A percentile compares a stretch with the other conserved stretches of the same genome.
phyloP scores from a whole-genome alignment of 768 basidiomycete species.

The Hygrocybe coccinea region DNA sequence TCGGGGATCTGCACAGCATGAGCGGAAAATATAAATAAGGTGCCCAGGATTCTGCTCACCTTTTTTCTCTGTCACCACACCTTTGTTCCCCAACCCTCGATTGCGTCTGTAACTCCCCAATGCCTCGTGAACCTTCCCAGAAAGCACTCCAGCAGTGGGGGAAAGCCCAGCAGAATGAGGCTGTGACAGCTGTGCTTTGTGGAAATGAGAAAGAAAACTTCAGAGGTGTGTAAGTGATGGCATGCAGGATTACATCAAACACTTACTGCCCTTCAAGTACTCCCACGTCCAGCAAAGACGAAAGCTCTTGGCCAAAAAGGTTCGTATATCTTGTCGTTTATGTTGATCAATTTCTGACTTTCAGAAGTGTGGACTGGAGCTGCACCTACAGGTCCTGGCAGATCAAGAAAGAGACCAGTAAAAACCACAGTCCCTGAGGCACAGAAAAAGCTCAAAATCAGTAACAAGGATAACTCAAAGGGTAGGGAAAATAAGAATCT shows the following conservation, averaged over 20 bases:
- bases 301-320: not conserved
- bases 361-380: not conserved
- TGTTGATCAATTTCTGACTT: not conserved
- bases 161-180: not conserved
- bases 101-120: not conserved
- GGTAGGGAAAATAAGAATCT: not conserved
- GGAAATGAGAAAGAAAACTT: not conserved
- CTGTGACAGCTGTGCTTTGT: not conserved
- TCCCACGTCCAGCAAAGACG: not conserved
- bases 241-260: not conserved
- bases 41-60: no score
- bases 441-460: not conserved
- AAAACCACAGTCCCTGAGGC: not conserved
- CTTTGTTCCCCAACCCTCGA: no score
- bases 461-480: not conserved
- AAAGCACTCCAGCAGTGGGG: not conserved
- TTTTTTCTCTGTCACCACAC: no score
- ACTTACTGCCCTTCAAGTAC: not conserved
- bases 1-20: no score
- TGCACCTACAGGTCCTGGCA: not conserved
- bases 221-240: not conserved
- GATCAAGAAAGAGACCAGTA: not conserved
- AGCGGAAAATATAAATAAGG: no score
- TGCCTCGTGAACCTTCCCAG: not conserved
- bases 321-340: not conserved